Base-by-base conservation (phyloP, 768 basidiomycete species). In the Boletus bicolor region DNA sequence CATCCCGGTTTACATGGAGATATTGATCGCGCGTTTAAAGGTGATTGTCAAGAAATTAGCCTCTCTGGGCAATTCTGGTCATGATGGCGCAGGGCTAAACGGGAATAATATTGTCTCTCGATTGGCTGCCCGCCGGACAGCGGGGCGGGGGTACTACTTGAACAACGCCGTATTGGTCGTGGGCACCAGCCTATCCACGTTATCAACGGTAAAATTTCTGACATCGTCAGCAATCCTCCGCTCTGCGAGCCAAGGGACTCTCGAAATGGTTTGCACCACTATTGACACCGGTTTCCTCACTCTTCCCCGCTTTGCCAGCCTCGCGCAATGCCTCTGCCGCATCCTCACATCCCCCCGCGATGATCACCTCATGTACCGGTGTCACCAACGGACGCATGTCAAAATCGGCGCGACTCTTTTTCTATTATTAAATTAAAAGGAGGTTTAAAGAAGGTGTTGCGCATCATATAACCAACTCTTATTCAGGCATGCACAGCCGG, bases 1-100 rank as follows among this genome's bases (percentile, higher is more conserved):
- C 21, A 15, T 15, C 21, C 42, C 14, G 7, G 15, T 43, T 26
- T 28, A 6, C 39, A 11, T n/a, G 46, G 54, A 53, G 58, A 30
- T 24, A 24, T 24, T 24, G 2, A 24, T 24, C 21, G 21, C 21
- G 21, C 21, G 21, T 24, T 24, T 24, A 24, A 24, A 24, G 21
- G 34, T 50, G 10, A 56, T 54, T 57, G 35, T 46, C 42, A 30
- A 45, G 26, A 44, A 51, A 39, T 19, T 30, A 44, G 10, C 46
- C 39, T 58, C 46, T 19, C 48, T 26, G 28, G 37, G 37, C 5
- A 38, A 44, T 14, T 32, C 42, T 39, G 45, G 35, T 47, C 47
- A 15, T 28, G 26, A 11, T 34, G 38, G 34, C n/a, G 7, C 51
- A n/a, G 41, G 7, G 14, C 39, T 17, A 21, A 47, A 36, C 38